phyloP scores from a whole-genome alignment of 768 basidiomycete species.

The Myochromella boudieri region DNA sequence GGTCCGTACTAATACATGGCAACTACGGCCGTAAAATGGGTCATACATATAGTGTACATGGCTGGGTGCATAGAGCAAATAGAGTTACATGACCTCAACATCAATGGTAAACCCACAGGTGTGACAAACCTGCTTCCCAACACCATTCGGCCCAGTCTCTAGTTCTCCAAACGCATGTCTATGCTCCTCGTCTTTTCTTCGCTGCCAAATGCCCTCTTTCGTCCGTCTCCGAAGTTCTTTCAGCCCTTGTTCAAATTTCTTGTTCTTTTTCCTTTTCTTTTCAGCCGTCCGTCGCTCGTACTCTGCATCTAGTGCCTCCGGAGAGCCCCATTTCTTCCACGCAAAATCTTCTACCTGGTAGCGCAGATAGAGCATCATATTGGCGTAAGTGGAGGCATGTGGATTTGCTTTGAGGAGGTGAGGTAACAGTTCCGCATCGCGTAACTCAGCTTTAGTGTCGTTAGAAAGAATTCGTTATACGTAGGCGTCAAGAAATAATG shows the following conservation, averaged over 20 bases:
- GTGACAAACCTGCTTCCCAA: conserved; percentile 74
- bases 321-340: conserved; percentile 96
- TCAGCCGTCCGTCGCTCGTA: conserved; percentile 15
- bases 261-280: conserved; percentile 45
- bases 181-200: conserved; percentile 49
- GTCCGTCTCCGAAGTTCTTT: conserved; percentile 45
- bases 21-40: no score
- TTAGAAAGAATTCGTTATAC: no score
- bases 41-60: no score
- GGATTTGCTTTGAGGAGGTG: conserved; percentile 72
- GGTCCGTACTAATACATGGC: no score
- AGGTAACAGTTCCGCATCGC: conserved; percentile 88
- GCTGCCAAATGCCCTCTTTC: conserved; percentile 28
- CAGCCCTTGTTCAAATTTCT: conserved; percentile 91
- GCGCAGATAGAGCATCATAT: conserved; percentile 98
- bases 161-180: conserved; percentile 75
- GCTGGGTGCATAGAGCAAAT: no score
- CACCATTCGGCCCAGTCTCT: conserved; percentile 52
- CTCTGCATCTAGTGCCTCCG: conserved; percentile 67
- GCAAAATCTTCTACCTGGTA: conserved; percentile 96
- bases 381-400: conserved; percentile 93
- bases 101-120: conserved; percentile 92
- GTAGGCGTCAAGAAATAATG: background rate
- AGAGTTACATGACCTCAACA: conserved; percentile 65
- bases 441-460: conserved; percentile 80